These are phyloP conservation scores for Collybia nuda DNA, from an alignment of 768 basidiomycete genomes.

Conservation along the genomic window DNA sequence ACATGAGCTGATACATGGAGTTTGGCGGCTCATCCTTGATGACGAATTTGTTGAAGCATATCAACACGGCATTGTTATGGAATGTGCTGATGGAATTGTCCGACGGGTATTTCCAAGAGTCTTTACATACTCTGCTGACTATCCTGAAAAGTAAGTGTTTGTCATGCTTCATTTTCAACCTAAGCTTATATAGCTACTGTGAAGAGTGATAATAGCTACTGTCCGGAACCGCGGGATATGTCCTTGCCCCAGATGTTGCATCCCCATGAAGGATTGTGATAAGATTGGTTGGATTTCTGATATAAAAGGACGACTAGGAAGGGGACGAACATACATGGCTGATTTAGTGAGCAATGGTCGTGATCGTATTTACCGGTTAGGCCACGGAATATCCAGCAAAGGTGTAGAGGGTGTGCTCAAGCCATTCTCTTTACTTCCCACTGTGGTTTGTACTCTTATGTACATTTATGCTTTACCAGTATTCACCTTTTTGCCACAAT, in stretches of 20 bases:
- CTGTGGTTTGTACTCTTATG: constrained; percentile 7
- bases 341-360: background rate
- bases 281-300: constrained; percentile 20
- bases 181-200: background rate
- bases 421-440: constrained; percentile 12
- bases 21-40: constrained; percentile 24
- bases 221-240: constrained; percentile 24
- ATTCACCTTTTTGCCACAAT: no score
- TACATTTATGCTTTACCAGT: background rate
- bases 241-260: constrained; percentile 26
- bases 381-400: background rate
- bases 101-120: constrained; percentile 25
- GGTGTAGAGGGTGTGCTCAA: constrained; percentile 11
- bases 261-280: constrained; percentile 17
- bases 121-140: constrained; percentile 30
- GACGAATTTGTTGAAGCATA: constrained; percentile 24
- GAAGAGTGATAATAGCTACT: constrained; percentile 16
- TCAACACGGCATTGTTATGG: constrained; percentile 26
- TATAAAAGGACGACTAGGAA: background rate
- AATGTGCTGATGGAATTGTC: constrained; percentile 24
- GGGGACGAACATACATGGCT: background rate
- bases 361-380: background rate
- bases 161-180: background rate
- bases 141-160: constrained; percentile 29
- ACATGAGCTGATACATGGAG: constrained; percentile 24